Evolutionary conservation across 2,329 filamentous ascomycete species (phyloP).

Genomic region (Fusarium aywerte): DNA sequence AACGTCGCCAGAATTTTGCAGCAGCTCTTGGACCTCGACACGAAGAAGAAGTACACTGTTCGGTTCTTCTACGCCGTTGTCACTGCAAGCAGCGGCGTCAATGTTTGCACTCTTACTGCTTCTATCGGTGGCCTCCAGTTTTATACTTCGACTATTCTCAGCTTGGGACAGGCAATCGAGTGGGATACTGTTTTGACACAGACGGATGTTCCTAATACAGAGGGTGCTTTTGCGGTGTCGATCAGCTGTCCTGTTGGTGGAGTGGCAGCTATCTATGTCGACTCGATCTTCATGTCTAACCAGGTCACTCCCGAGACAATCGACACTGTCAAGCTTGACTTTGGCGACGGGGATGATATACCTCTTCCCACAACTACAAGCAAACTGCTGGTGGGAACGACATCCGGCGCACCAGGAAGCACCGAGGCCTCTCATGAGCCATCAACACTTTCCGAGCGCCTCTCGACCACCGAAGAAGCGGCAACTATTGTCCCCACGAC

Average conservation of each 20-base stretch:
- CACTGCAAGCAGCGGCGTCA: neutral
- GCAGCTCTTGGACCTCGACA: constrained; percentile 4
- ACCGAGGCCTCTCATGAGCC: neutral
- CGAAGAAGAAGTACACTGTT: constrained; percentile 21
- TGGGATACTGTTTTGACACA: constrained; percentile 21
- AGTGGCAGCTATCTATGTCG: constrained; percentile 13
- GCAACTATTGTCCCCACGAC: no score
- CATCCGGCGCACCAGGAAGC: no score
- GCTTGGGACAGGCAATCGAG: neutral
- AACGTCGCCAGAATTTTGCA: constrained; percentile 8
- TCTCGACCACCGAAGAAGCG: no score
- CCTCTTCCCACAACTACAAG: neutral
- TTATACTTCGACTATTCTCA: neutral
- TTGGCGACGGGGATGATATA: neutral
- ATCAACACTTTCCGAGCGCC: neutral
- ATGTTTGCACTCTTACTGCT: constrained; percentile 18
- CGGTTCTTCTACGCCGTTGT: constrained; percentile 32
- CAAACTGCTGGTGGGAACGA: no score
- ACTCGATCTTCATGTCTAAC: constrained; percentile 40
- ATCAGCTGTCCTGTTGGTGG: constrained; percentile 16
- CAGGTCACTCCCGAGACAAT: constrained; percentile 35
- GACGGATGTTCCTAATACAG: neutral
- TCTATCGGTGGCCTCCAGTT: constrained; percentile 17
- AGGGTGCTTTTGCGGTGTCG: neutral
- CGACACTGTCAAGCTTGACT: constrained; percentile 17